Evolutionary conservation across 768 basidiomycete species (phyloP).

Genomic region (Psilocybe subaeruginosa): DNA sequence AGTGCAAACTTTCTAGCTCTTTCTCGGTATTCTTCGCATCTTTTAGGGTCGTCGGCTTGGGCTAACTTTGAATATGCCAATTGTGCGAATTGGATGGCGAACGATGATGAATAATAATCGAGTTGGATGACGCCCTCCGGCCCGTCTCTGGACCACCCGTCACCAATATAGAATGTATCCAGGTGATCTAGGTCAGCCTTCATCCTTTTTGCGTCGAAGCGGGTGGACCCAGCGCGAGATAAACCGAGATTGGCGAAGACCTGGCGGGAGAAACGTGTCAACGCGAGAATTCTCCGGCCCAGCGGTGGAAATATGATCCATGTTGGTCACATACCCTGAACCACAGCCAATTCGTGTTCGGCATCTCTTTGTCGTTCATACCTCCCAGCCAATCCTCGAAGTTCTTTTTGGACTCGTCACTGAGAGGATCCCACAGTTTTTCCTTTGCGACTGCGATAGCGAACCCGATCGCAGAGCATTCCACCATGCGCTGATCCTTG

Average conservation of each 20-base stretch:
- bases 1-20: conserved; percentile 64
- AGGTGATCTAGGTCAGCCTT: conserved; percentile 75
- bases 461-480: conserved; percentile 78
- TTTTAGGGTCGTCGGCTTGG: conserved; percentile 59
- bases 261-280: conserved; percentile 29
- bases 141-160: conserved; percentile 79
- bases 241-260: conserved; percentile 79
- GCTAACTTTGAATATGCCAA: conserved; percentile 71
- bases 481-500: conserved; percentile 83
- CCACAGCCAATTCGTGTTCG: conserved; percentile 86
- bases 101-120: conserved; percentile 80
- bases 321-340: conserved; percentile 54
- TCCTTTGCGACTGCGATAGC: conserved; percentile 67
- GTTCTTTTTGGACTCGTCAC: conserved; percentile 52
- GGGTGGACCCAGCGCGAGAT: conserved; percentile 58
- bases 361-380: conserved; percentile 85
- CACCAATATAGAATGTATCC: conserved; percentile 78
- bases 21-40: conserved; percentile 67
- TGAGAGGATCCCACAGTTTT: conserved; percentile 65
- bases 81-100: conserved; percentile 79
- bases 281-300: background rate
- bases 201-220: conserved; percentile 63
- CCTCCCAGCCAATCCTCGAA: conserved; percentile 71
- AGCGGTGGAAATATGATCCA: background rate
- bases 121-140: conserved; percentile 79